These are phyloP conservation scores for Orbilia brochopaga DNA, from an alignment of 2,329 filamentous ascomycete species.

Conservation along the genomic window DNA sequence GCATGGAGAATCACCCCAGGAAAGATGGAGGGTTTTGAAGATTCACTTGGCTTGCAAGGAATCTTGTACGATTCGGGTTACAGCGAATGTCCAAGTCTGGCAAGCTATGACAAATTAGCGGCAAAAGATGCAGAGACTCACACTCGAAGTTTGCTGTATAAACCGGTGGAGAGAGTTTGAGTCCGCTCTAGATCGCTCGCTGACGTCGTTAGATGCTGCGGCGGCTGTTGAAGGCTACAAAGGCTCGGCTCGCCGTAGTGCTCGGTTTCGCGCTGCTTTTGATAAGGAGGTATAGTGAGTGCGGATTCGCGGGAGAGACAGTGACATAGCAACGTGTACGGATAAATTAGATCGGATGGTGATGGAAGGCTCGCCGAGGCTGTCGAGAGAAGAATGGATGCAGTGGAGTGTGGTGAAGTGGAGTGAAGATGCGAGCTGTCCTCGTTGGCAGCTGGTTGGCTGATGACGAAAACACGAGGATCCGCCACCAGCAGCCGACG, in stretches of 20 bases:
- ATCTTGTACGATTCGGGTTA: no score
- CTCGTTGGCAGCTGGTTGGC: slow-evolving; percentile 25
- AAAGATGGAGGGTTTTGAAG: no score
- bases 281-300: slow-evolving; percentile 24
- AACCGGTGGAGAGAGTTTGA: background rate
- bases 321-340: slow-evolving; percentile 35
- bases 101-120: no score
- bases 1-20: no score
- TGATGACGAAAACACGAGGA: slow-evolving; percentile 50
- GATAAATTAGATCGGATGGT: slow-evolving; percentile 6
- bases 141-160: background rate
- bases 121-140: no score
- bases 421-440: slow-evolving; percentile 15
- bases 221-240: slow-evolving; percentile 28
- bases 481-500: slow-evolving; percentile 21
- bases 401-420: slow-evolving; percentile 2
- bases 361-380: background rate
- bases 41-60: no score
- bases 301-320: slow-evolving; percentile 13
- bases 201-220: slow-evolving; percentile 14
- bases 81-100: no score
- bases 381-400: slow-evolving; percentile 19
- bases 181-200: slow-evolving; percentile 1
- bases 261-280: slow-evolving; percentile 23
- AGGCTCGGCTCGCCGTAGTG: slow-evolving; percentile 8